Evolutionary conservation across 371 early-diverging fungal species (phyloP), one percentile per base, ranked within the genome.

Genomic region (Funneliformis caledonium): DNA sequence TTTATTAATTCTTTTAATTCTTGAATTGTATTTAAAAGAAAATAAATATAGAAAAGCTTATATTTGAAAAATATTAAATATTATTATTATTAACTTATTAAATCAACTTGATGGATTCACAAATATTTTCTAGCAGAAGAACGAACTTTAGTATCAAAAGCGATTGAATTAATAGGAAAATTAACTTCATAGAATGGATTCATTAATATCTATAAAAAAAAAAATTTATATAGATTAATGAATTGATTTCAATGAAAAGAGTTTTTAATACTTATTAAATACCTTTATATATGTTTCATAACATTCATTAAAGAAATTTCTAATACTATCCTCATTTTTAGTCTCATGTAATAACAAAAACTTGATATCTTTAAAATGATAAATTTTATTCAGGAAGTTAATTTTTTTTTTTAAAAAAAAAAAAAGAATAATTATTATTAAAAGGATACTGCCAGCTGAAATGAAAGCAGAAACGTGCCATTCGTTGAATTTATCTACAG

Each of bases 401-500:
- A 19, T 72, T 60, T 62, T 22, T 52, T 56, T 33, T 22, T 47
- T 77, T 16, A 62, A 26, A n/a, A 73, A 10, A n/a, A 10, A n/a
- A 26, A 26, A 26, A 26, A 26, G 43, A 26, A 81, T 43, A 42
- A 59, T n/a, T 52, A 60, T 81, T 52, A 8, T 19, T 7, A 56
- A 26, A 67, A 70, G 70, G 67, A 72, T 89, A 93, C 94, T 96
- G 83, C 94, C 94, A 33, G 98, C 94, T 6, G 97, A 92, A 10
- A 98, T 94, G 83, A 96, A 97, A 8, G 96, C 96, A 7, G 97
- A 96, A 12, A 98, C 94, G 82, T 89, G 91, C 88, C 92, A 94
- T 81, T 99, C 98, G 82, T 97, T 97, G 88, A 96, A 97, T 82
- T 94, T 91, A 86, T 99, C 99, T 69, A 99, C 93, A 1, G 94